Percentiles rank a stretch among this genome's conserved stretches.
Conservation (phyloP, 139 green algal species). For the Chlamydomonas sp. region DNA sequence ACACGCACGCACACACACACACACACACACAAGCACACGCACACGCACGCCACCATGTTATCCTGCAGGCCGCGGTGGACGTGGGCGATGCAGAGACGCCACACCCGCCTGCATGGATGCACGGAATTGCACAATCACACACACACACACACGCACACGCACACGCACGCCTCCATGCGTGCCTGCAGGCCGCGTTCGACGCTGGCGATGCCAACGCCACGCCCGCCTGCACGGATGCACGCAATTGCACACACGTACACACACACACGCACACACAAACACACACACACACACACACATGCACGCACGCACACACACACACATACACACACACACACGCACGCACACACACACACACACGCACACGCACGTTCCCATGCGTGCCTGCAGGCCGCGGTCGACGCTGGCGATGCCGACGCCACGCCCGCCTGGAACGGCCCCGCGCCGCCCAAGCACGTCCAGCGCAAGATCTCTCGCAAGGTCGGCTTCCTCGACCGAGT, state of each 20-base stretch:
- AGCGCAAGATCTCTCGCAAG: constrained; percentile 7
- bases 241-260: neutral
- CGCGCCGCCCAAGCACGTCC: neutral
- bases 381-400: neutral
- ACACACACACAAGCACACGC: too few species aligned
- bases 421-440: neutral
- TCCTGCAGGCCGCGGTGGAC: neutral
- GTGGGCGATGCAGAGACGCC: too few species aligned
- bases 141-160: neutral
- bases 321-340: constrained; percentile 6
- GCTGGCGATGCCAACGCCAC: neutral
- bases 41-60: neutral
- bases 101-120: neutral
- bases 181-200: neutral
- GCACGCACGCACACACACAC: constrained; percentile 4
- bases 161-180: neutral
- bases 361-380: neutral
- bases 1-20: too few species aligned
- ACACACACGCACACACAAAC: neutral
- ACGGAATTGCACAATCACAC: neutral
- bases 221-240: neutral
- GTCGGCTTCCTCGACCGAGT: constrained; percentile 8
- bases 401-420: neutral
- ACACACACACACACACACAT: constrained; percentile 5
- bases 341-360: neutral